Evolutionary conservation across 768 basidiomycete species (phyloP).

Genomic region (Boletus rubroflammeus): DNA sequence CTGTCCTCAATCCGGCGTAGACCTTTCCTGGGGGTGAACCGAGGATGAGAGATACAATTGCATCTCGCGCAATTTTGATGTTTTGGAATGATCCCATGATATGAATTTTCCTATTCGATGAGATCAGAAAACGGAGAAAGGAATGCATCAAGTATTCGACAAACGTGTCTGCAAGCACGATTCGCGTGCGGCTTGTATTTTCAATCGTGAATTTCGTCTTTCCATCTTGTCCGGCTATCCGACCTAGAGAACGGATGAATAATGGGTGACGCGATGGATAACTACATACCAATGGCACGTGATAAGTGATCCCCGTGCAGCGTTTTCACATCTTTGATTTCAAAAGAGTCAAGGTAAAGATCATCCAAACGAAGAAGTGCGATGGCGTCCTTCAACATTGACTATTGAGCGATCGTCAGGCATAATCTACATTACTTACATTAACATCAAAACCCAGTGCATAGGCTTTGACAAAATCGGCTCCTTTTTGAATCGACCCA

Average conservation of each 20-base stretch:
- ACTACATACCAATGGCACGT: constrained; percentile 83
- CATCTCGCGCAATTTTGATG: constrained; percentile 96
- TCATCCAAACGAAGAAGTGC: constrained; percentile 94
- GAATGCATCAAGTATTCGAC: constrained; percentile 28
- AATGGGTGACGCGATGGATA: not conserved
- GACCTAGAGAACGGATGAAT: constrained; percentile 47
- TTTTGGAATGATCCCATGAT: constrained; percentile 99
- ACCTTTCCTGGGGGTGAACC: constrained; percentile 95
- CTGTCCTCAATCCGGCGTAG: constrained; percentile 85
- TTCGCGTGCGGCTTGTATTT: constrained; percentile 94
- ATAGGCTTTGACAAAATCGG: constrained; percentile 95
- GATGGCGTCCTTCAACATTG: constrained; percentile 72
- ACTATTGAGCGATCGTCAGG: not conserved
- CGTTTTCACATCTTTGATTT: constrained; percentile 99
- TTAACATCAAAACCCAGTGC: constrained; percentile 94
- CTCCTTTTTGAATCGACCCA: constrained; percentile 92
- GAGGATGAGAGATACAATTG: constrained; percentile 90
- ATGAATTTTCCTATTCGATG: constrained; percentile 78
- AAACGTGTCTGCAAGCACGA: constrained; percentile 95
- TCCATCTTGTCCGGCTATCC: constrained; percentile 97
- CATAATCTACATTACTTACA: constrained; percentile 42
- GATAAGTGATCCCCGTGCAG: constrained; percentile 96
- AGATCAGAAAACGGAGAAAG: constrained; percentile 4
- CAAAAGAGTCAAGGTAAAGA: constrained; percentile 96
- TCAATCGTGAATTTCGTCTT: constrained; percentile 99